These are phyloP conservation scores for Phytophthora sansomeana DNA, from an alignment of 352 stramenopile genomes.

Conservation along the genomic window DNA sequence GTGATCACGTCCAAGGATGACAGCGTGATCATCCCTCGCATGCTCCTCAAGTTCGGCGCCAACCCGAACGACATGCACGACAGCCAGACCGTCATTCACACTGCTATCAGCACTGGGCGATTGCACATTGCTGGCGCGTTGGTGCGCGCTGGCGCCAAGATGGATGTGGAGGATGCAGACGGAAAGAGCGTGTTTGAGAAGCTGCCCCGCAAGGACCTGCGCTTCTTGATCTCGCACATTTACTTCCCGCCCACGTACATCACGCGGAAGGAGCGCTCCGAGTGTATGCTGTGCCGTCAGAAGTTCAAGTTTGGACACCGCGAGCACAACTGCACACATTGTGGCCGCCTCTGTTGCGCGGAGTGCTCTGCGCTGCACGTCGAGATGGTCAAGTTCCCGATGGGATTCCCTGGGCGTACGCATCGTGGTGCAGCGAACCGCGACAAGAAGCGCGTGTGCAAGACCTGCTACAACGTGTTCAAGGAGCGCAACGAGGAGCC, in stretches of 20 bases:
- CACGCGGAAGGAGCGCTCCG: conserved; percentile 81
- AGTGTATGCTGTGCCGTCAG: conserved; percentile 89
- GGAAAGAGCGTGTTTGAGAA: conserved; percentile 90
- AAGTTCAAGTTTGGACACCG: conserved; percentile 89
- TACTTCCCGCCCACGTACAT: conserved; percentile 91
- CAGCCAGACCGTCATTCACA: conserved; percentile 89
- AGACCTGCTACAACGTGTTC: conserved; percentile 88
- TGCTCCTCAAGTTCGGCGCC: conserved; percentile 89
- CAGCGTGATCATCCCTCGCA: conserved; percentile 84
- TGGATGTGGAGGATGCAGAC: conserved; percentile 88
- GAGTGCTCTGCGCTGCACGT: conserved; percentile 74
- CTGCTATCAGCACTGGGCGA: conserved; percentile 64
- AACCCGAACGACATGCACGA: conserved; percentile 93
- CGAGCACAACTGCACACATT: conserved; percentile 90
- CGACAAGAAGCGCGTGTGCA: conserved; percentile 84
- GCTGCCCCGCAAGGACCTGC: conserved; percentile 72
- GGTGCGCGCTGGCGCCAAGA: conserved; percentile 84
- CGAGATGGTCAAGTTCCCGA: conserved; percentile 85
- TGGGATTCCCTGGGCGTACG: conserved; percentile 84
- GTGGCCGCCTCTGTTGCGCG: conserved; percentile 75
- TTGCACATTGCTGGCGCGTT: conserved; percentile 84
- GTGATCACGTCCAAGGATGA: conserved; percentile 89
- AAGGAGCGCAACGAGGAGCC: conserved; percentile 80
- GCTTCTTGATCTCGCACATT: conserved; percentile 81
- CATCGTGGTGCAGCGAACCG: conserved; percentile 66